A percentile compares a stretch with the other conserved stretches of the same genome.
Evolutionary conservation across 805 yeast species (phyloP).

Genomic region (Spathaspora girioi): DNA sequence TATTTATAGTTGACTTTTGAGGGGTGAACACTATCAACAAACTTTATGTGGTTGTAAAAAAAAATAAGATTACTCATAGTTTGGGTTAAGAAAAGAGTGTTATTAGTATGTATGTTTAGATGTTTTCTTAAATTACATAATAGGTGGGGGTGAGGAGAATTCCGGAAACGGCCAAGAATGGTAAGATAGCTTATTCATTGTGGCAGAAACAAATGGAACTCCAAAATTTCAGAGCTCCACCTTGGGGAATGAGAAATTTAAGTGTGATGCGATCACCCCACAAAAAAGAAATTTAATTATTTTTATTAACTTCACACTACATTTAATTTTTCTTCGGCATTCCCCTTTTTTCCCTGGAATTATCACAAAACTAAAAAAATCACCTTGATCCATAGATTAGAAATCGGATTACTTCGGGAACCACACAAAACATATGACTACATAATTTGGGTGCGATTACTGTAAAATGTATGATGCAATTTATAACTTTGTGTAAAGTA

Average conservation of each 20-base stretch:
- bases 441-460: too few species aligned
- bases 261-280: neutral
- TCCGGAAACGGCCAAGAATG: neutral
- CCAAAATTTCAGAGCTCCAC: neutral
- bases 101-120: neutral
- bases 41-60: neutral
- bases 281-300: conserved; percentile 1
- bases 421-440: neutral
- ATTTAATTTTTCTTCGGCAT: neutral
- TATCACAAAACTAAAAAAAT: neutral
- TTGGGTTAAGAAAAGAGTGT: neutral
- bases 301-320: neutral
- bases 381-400: too few species aligned
- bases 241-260: neutral
- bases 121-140: neutral
- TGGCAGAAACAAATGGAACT: neutral
- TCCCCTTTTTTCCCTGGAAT: neutral
- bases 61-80: neutral
- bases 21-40: neutral
- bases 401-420: neutral
- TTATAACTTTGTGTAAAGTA: neutral
- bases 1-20: conserved; percentile 1
- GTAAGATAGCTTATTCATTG: neutral
- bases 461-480: too few species aligned
- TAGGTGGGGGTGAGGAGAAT: neutral